Base-by-base conservation (phyloP, 1,139 yeast species). In the Pichia sp. region DNA sequence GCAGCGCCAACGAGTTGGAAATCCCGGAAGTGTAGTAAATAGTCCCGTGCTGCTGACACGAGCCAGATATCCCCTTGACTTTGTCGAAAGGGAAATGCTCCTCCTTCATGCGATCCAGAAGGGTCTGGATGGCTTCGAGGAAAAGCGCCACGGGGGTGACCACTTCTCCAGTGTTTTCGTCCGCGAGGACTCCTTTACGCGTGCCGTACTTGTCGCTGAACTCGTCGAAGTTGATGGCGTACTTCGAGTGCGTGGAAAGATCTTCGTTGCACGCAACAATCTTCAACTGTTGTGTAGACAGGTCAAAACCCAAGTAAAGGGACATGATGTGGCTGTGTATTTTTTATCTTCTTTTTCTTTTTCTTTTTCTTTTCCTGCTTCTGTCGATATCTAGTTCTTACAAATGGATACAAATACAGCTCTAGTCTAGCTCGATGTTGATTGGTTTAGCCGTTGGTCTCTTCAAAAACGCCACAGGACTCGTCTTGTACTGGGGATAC, bases 41-140 rank as follows among this genome's bases (percentile, higher is more conserved):
- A 3, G 95, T 85, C 0, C 96, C 97, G 63, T 90, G 97, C 63
- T 90, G 97, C 69, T 90, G 96, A 51, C 95, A 86, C 0, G 96
- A 88, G 0, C 97, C 97, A 50, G 87, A 79, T 48, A 90, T 76
- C 1, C 88, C 91, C 41, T 61, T 72, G n/a, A 90, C 90, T 45
- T 70, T 64, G 2, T 69, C 62, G 62, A 90, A 79, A 4, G 85
- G 86, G 62, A 87, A 82, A 1, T 67, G 60, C 28, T 77, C 78
- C 1, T 63, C 48, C 55, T 73, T 71, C 83, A 88, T 80, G 51
- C 74, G 65, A n/a, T 62, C 66, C 54, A 90, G 76, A 2, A 87
- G 70, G 54, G 78, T 64, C 63, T 90, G 95, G 37, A 90, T 63
- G 0, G 96, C 89, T 58, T 87, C 96, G 42, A 90, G 72, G 96